phyloP scores from a whole-genome alignment of 2,329 filamentous ascomycete genomes.

The Neofusicoccum laricinum region DNA sequence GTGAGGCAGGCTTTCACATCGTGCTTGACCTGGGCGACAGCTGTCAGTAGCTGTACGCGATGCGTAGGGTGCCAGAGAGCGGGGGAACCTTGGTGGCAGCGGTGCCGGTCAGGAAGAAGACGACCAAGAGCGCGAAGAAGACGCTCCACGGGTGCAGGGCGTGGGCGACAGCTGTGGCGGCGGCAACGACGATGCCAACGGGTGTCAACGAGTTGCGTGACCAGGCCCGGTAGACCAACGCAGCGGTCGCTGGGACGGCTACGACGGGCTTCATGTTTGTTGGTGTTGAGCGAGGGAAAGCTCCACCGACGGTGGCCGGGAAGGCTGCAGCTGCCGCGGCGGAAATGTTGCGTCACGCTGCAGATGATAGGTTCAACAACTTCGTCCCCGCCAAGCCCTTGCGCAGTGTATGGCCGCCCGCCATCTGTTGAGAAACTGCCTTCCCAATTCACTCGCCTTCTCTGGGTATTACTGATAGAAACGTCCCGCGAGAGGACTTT shows the following conservation, averaged over 20 bases:
- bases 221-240: constrained; percentile 39
- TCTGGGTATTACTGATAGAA: neutral
- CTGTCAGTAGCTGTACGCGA: neutral
- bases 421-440: neutral
- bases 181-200: constrained; percentile 68
- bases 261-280: constrained; percentile 24
- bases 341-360: neutral
- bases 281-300: constrained; percentile 1
- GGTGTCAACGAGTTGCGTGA: constrained; percentile 66
- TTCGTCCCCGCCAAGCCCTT: neutral
- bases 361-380: constrained; percentile 1
- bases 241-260: constrained; percentile 30
- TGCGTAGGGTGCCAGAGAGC: neutral
- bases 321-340: neutral
- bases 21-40: constrained; percentile 68
- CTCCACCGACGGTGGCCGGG: constrained; percentile 2
- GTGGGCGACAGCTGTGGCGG: constrained; percentile 72
- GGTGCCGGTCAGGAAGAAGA: constrained; percentile 86
- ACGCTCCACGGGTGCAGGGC: constrained; percentile 90
- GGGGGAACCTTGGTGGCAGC: constrained; percentile 70
- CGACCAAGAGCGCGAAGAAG: constrained; percentile 78
- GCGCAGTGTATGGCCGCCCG: neutral
- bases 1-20: constrained; percentile 80
- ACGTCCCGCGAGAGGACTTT: neutral
- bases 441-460: neutral